Evolutionary conservation across 345 rosid species (phyloP).

Genomic region (Mangifera indica): DNA sequence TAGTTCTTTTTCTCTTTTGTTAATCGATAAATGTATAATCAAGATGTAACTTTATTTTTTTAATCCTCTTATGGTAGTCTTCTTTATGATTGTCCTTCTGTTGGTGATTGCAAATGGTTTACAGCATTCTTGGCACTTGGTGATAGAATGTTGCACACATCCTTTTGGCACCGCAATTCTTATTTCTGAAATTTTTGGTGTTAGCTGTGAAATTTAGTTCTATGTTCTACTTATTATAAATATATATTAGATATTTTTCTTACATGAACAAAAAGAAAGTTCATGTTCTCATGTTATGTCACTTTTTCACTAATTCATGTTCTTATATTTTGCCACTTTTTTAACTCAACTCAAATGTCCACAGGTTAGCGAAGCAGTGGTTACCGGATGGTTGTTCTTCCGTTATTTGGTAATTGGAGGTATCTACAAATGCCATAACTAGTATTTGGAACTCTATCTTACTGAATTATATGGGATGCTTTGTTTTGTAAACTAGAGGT

Average conservation of each 20-base stretch:
- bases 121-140: background rate
- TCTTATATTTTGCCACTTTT: constrained; percentile 11
- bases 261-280: constrained; percentile 2
- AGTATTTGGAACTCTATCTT: background rate
- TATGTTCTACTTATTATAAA: background rate
- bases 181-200: background rate
- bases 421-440: constrained; percentile 27
- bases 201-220: background rate
- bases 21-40: background rate
- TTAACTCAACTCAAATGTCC: constrained; percentile 32
- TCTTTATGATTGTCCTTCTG: background rate
- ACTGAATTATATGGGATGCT: constrained; percentile 8
- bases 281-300: constrained; percentile 16
- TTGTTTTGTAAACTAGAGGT: background rate
- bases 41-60: background rate
- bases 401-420: constrained; percentile 99
- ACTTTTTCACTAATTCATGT: background rate
- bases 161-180: background rate
- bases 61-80: background rate
- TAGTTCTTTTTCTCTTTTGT: background rate
- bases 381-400: constrained; percentile 93
- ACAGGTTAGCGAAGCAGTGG: constrained; percentile 96
- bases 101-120: background rate
- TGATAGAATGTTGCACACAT: background rate
- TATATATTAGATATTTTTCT: constrained; percentile 11